Evolutionary conservation across 768 basidiomycete species (phyloP), one percentile per base, ranked within the genome.

Genomic region (Ramaria sp.): DNA sequence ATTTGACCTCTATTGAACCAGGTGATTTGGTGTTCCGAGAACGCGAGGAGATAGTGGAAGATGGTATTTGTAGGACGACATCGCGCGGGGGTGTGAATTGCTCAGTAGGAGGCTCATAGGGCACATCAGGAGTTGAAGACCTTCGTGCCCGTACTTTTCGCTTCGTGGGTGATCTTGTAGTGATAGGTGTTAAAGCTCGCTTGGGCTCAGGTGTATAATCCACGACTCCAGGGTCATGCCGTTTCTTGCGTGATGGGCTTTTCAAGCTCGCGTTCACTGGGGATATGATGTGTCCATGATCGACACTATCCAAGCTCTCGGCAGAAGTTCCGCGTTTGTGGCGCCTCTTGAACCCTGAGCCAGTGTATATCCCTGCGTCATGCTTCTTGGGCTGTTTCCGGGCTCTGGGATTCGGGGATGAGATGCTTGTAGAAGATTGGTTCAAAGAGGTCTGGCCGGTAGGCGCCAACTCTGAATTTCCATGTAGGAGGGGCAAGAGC

Each of bases 41-140:
- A 60, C 65, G 70, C 0, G 68, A 77, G 39, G 66, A 68, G 49
- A 62, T 64, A 48, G 52, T 60, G 5, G 60, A 54, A 53, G 66
- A 45, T 41, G 67, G 54, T 15, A 78, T 72, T 5, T 70, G 71
- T 38, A 77, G 64, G 48, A 76, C 64, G 43, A 87, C 74, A 59
- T 83, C 78, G 47, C 78, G 74, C 0, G 85, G 86, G 1, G 86
- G 83, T 0, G 82, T 84, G 61, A 85, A 85, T n/a, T 79, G 74
- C 54, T 83, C 83, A 0, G 62, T 55, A 0, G 84, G 84, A 0
- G 83, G 83, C 58, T 84, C 82, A 61, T 86, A 86, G 0, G 71
- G 70, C 0, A 58, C 57, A 15, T 44, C 42, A 32, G 44, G 42
- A 18, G 53, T 48, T 5, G 42, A 18, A 20, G 53, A 55, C 28